phyloP scores from a whole-genome alignment of 148 eudicot species.

The Chenopodium suecicum region DNA sequence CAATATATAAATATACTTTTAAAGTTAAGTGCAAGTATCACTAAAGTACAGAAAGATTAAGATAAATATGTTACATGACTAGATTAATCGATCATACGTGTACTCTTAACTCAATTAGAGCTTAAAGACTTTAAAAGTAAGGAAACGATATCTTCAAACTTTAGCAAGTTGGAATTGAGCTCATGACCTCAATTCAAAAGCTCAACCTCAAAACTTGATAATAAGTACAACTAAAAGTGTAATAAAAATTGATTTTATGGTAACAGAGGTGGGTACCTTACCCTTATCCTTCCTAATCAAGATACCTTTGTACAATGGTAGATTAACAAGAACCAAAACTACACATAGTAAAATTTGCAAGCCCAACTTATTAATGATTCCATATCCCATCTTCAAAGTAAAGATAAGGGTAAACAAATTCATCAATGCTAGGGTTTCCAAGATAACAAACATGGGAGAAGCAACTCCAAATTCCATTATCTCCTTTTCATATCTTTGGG shows the following conservation, averaged over 20 bases:
- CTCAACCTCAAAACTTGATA: too few relatives aligned
- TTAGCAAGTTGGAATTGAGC: too few relatives aligned
- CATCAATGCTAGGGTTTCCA: slow-evolving; percentile 43
- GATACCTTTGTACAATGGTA: slow-evolving; percentile 57
- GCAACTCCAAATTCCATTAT: slow-evolving; percentile 70
- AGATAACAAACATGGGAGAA: slow-evolving; percentile 58
- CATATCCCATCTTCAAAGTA: slow-evolving; percentile 16
- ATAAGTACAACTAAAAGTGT: too few relatives aligned
- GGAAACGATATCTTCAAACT: too few relatives aligned
- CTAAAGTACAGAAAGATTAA: too few relatives aligned
- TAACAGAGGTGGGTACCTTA: slow-evolving; percentile 56
- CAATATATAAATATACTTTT: too few relatives aligned
- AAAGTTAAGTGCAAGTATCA: too few relatives aligned
- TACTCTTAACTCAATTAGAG: too few relatives aligned
- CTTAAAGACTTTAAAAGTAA: too few relatives aligned
- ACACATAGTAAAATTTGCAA: slow-evolving; percentile 57
- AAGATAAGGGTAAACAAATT: slow-evolving; percentile 38
- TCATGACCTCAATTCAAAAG: too few relatives aligned
- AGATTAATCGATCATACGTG: too few relatives aligned
- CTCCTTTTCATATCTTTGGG: slow-evolving; percentile 55
- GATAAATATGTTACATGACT: too few relatives aligned
- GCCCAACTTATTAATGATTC: slow-evolving; percentile 23
- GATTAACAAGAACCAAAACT: slow-evolving; percentile 47
- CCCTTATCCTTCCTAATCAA: slow-evolving; percentile 70
- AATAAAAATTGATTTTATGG: slow-evolving; percentile 33